A percentile compares a stretch with the other conserved stretches of the same genome.
Evolutionary conservation across 2,329 filamentous ascomycete genomes (phyloP).

Genomic region (Colletotrichum simmondsii): DNA sequence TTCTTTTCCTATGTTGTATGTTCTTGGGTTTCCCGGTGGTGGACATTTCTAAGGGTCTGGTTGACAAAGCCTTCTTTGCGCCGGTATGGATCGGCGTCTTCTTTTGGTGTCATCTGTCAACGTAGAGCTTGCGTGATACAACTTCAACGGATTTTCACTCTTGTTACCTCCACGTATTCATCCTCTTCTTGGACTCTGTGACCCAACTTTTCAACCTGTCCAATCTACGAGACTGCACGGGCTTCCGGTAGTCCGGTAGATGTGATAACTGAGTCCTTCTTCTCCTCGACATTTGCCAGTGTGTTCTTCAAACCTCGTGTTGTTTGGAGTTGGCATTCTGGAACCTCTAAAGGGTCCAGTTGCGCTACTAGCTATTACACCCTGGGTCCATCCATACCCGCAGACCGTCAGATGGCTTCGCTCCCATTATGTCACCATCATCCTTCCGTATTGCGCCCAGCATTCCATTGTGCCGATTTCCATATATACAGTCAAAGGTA

Average conservation of each 20-base stretch:
- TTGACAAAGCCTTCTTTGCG: neutral
- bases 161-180: neutral
- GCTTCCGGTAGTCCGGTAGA: neutral
- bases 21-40: neutral
- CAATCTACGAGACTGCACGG: too few relatives aligned
- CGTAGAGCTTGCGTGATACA: neutral
- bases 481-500: slow-evolving; percentile 7
- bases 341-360: neutral
- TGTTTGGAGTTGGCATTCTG: neutral
- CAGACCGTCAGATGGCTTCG: neutral
- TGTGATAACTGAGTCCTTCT: neutral
- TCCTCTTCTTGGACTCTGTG: neutral
- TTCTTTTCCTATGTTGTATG: neutral
- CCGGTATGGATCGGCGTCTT: neutral
- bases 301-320: neutral
- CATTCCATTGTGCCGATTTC: neutral
- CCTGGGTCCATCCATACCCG: neutral
- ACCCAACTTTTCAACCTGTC: neutral
- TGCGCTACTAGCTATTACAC: neutral
- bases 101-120: neutral
- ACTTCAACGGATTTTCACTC: neutral
- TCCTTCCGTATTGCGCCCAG: neutral
- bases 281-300: neutral
- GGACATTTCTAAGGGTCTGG: neutral
- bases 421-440: neutral